Evolutionary conservation across 140 eudicot genomes (phyloP).

Genomic region (Cichorium intybus): DNA sequence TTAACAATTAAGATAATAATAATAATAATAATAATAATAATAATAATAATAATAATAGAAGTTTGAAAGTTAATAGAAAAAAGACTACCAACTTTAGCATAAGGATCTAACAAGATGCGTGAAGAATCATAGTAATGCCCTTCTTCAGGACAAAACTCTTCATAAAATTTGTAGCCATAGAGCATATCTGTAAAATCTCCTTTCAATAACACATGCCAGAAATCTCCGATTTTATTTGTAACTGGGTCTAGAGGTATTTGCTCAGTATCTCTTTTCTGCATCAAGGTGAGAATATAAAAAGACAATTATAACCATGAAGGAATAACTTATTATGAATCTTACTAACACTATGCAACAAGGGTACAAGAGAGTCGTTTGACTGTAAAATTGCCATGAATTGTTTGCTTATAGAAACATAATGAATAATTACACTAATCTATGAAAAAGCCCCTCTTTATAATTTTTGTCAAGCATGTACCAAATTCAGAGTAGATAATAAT

Average conservation of each 20-base stretch:
- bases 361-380: background rate
- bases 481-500: no score
- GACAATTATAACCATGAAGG: conserved; percentile 3
- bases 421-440: no score
- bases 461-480: no score
- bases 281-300: conserved; percentile 11
- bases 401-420: background rate
- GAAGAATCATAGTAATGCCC: conserved; percentile 87
- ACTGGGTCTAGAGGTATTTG: conserved; percentile 67
- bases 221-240: conserved; percentile 87
- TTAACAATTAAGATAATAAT: background rate
- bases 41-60: no score
- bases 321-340: background rate
- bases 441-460: no score
- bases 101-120: conserved; percentile 77
- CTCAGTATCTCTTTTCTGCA: conserved; percentile 83
- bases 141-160: conserved; percentile 69
- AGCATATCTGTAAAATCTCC: conserved; percentile 78
- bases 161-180: conserved; percentile 73
- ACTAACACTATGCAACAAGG: background rate
- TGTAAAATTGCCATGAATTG: background rate
- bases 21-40: no score
- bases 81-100: conserved; percentile 70
- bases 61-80: conserved; percentile 2
- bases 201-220: conserved; percentile 87